These are phyloP conservation scores for Calonectria fujianensis DNA, from an alignment of 2,329 filamentous ascomycete genomes.

Conservation along the genomic window DNA sequence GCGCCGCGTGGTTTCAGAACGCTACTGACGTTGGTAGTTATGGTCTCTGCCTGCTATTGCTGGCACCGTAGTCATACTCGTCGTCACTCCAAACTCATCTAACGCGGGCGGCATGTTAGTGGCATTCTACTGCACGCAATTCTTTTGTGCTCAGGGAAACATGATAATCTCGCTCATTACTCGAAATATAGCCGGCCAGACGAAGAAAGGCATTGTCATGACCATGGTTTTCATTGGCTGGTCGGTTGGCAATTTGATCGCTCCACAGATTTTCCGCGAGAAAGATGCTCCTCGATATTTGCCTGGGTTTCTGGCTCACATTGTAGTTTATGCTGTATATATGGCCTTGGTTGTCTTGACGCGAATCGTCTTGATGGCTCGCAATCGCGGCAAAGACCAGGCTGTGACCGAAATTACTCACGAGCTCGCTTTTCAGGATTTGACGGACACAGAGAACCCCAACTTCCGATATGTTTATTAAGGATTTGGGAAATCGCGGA, in stretches of 20 bases:
- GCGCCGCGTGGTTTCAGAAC: too few species aligned
- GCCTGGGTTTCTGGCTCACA: conserved; percentile 32
- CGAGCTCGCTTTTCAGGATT: conserved; percentile 36
- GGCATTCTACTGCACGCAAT: conserved; percentile 66
- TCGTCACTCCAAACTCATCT: conserved; percentile 53
- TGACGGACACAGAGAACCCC: conserved; percentile 38
- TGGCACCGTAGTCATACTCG: conserved; percentile 64
- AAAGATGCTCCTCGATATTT: conserved; percentile 37
- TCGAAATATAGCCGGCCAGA: conserved; percentile 65
- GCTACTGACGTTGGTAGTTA: neutral
- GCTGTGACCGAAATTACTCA: conserved; percentile 26
- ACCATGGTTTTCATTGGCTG: conserved; percentile 64
- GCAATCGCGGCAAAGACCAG: conserved; percentile 31
- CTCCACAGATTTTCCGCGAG: conserved; percentile 60
- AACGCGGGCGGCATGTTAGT: conserved; percentile 62
- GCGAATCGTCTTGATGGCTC: conserved; percentile 27
- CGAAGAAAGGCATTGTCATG: conserved; percentile 65
- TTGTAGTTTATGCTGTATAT: conserved; percentile 33
- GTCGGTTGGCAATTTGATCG: conserved; percentile 65
- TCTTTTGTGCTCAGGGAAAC: conserved; percentile 64
- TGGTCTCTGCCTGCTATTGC: conserved; percentile 56
- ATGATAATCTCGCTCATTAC: conserved; percentile 65
- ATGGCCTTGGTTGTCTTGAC: conserved; percentile 31
- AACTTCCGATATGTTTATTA: conserved; percentile 42
- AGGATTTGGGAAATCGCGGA: neutral